Percentiles rank a stretch among this genome's conserved stretches.
These are phyloP conservation scores for Aquilaria yunnanensis DNA, from an alignment of 345 rosid genomes.

Conservation along the genomic window DNA sequence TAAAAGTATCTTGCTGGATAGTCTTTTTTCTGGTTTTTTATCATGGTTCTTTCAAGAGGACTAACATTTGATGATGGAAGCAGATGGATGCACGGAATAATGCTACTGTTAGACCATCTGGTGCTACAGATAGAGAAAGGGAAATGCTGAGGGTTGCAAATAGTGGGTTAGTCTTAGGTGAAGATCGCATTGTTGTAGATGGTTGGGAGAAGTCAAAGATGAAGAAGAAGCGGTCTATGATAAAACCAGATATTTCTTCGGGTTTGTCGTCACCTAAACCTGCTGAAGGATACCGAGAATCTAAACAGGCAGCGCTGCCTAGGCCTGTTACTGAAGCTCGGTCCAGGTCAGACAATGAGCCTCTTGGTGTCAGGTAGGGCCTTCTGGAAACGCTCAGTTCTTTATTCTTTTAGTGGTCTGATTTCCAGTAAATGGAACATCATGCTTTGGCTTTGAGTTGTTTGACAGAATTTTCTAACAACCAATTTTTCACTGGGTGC, in stretches of 20 bases:
- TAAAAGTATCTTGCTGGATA: too few species aligned
- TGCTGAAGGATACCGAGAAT: conserved; percentile 61
- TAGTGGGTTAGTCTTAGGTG: conserved; percentile 52
- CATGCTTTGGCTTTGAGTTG: too few species aligned
- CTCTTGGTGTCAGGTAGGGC: conserved; percentile 66
- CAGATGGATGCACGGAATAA: conserved; percentile 67
- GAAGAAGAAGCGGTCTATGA: conserved; percentile 89
- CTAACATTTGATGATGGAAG: conserved; percentile 4
- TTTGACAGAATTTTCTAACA: too few species aligned
- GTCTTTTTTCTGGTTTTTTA: too few species aligned
- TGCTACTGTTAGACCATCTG: conserved; percentile 54
- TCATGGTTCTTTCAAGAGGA: too few species aligned
- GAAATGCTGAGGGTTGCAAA: conserved; percentile 55
- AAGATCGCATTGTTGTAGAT: conserved; percentile 74
- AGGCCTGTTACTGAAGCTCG: conserved; percentile 50
- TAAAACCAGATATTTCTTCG: conserved; percentile 59
- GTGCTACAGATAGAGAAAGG: conserved; percentile 65
- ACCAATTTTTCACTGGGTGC: too few species aligned
- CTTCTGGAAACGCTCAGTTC: too few species aligned
- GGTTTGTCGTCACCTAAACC: conserved; percentile 43
- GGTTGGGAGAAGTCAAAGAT: conserved; percentile 92
- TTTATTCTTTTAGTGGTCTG: too few species aligned
- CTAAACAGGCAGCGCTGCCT: conserved; percentile 66
- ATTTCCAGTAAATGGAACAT: too few species aligned
- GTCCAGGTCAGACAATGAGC: conserved; percentile 63